Evolutionary conservation across 78 protist species (phyloP).

Genomic region (Anaeramoeba flamelloides): DNA sequence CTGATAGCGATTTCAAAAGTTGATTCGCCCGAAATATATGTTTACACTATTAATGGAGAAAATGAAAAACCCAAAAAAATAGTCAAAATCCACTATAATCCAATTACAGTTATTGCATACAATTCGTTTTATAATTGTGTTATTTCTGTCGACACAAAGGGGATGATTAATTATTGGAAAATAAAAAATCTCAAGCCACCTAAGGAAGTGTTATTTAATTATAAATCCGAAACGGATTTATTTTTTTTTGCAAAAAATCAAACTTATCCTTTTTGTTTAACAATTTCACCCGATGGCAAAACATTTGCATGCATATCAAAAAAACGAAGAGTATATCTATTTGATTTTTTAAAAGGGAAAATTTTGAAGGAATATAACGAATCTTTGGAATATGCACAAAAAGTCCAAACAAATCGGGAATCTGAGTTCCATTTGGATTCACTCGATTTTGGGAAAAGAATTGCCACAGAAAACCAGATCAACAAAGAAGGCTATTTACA

Average conservation of each 20-base stretch:
- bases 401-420: background rate
- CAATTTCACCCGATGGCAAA: constrained; percentile 35
- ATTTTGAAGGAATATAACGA: background rate
- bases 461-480: constrained; percentile 59
- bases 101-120: constrained; percentile 7
- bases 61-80: background rate
- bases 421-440: constrained; percentile 25
- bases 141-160: constrained; percentile 37
- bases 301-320: constrained; percentile 23
- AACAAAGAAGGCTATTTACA: background rate
- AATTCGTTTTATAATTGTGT: constrained; percentile 15
- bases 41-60: too few species aligned
- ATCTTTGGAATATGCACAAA: background rate
- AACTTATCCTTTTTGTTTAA: constrained; percentile 34
- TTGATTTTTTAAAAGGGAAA: constrained; percentile 9
- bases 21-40: too few species aligned
- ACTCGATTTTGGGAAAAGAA: constrained; percentile 68
- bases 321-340: background rate
- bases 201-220: constrained; percentile 14
- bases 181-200: constrained; percentile 11
- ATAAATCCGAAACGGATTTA: constrained; percentile 74
- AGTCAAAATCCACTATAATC: background rate
- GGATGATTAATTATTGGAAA: constrained; percentile 58
- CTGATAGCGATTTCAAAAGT: too few species aligned
- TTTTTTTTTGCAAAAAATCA: constrained; percentile 36